Evolutionary conservation across 2,329 filamentous ascomycete genomes (phyloP), one percentile per base, ranked within the genome.

Genomic region (Pseudofabraea citricarpa): DNA sequence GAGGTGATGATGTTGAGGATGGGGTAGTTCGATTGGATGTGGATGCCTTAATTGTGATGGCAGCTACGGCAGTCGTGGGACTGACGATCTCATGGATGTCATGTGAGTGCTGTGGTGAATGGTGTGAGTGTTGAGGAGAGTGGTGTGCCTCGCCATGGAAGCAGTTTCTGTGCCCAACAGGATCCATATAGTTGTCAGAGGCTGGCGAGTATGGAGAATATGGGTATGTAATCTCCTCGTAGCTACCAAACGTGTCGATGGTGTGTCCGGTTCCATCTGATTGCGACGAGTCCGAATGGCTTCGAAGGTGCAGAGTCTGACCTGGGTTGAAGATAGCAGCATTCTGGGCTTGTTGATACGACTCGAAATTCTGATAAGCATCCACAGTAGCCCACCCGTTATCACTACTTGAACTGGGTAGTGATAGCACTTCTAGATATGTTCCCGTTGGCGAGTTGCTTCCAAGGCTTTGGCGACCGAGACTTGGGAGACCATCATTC

Each of bases 341-440:
- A 49, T 72, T 78, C 40, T 78, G 76, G 43, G 83, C 72, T 36
- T 76, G 72, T 54, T 75, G 74, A 39, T 77, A 80, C 24, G 78
- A 75, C 54, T 91, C 86, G 54, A 86, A 81, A 27, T 83, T 85
- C 48, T 80, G 83, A 47, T 83, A 83, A 61, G 81, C 78, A 52
- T 93, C 87, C 45, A 96, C 82, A 53, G 86, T 79, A 40, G 80
- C 81, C 90, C 90, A 97, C 45, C 88, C 87, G 55, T 90, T 87
- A 56, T 94, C 90, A 58, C 86, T 87, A 52, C 77, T 77, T n/a
- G 89, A 89, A 44, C 82, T 84, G 19, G 79, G 77, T 33, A 95
- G 71, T 6, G 91, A 96, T 39, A 91, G 71, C 24, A 95, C 87
- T 65, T 96, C 90, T 36, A 95, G 71, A 63, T 88, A 90, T 22